Evolutionary conservation across 306 rosid genomes (phyloP).

Genomic region (Inga laurina): DNA sequence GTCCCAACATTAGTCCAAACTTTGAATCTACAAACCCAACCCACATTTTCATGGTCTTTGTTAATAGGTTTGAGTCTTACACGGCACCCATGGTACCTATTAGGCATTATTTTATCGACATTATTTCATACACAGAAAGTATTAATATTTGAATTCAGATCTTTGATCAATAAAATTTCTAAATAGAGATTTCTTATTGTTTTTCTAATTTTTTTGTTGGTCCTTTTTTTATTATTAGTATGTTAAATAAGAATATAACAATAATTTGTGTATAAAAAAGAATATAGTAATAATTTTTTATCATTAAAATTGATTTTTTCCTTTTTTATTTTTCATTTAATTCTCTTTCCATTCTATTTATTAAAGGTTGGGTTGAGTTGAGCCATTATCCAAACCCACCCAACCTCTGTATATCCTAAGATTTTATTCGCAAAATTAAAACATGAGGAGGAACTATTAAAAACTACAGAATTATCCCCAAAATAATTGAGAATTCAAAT

Average conservation of each 20-base stretch:
- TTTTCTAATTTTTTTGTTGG: background rate
- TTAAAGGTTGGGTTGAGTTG: background rate
- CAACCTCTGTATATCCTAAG: background rate
- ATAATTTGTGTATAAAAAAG: no score
- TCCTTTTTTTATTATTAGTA: background rate
- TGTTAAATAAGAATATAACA: background rate
- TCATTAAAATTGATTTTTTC: background rate
- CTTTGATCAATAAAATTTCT: no score
- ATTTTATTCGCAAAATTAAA: background rate
- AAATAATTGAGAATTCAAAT: background rate
- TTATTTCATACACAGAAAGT: no score
- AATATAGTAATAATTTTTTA: no score
- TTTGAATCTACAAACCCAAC: background rate
- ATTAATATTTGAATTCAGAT: no score
- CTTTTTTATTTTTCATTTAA: background rate
- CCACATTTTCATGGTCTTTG: background rate
- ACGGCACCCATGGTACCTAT: background rate
- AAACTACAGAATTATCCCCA: background rate
- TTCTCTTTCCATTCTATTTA: background rate
- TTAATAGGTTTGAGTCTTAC: background rate
- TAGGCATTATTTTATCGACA: no score
- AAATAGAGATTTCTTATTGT: no score
- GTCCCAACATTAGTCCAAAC: background rate
- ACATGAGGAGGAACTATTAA: background rate
- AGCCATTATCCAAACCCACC: background rate